Base-by-base conservation (phyloP, 1,139 yeast genomes). In the Yarrowia galli region DNA sequence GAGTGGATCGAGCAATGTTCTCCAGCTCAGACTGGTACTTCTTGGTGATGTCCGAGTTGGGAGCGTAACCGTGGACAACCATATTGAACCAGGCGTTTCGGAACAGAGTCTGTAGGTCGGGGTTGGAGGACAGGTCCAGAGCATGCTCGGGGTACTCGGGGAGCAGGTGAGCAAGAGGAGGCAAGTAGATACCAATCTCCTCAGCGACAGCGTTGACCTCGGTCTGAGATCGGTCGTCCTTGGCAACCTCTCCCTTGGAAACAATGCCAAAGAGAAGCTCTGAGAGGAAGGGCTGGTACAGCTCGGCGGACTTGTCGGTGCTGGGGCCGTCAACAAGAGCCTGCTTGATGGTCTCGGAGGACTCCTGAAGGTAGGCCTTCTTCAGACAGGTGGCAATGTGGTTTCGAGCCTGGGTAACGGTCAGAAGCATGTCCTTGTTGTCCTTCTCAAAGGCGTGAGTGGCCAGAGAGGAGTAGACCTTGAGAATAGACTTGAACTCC, bases 61-160 rank as follows among this genome's bases (percentile, higher is more conserved):
- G 81, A 28, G 88, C 85, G 75, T 88, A 92, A 0, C 99, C 99
- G 77, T 95, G 97, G 54, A 93, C 91, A 5, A 89, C 96, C 85
- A 95, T 83, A 75, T 93, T 95, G 76, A 91, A 92, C 99, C 99
- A 96, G 65, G 92, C 87, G 76, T 95, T 91, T 74, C 97, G 86
- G 80, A 93, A 92, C 69, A 89, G 79, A 58, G 84, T 81, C 67
- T 85, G 79, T 1, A 85, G 82, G 18, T 79, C 81, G 51, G 84
- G 79, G 68, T 86, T 85, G 15, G 76, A 75, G 32, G 86, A 77
- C 38, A 74, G 71, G 68, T 78, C 78, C 25, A 79, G 74, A 1
- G 87, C 82, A 2, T 79, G 79, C 23, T 79, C 77, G 43, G 82
- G 82, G 16, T 83, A 81, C 54, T 82, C 79, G 2, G 98, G 97